Conservation (phyloP, 1,284 basidiomycete species). For the Microbotryum intermedium region DNA sequence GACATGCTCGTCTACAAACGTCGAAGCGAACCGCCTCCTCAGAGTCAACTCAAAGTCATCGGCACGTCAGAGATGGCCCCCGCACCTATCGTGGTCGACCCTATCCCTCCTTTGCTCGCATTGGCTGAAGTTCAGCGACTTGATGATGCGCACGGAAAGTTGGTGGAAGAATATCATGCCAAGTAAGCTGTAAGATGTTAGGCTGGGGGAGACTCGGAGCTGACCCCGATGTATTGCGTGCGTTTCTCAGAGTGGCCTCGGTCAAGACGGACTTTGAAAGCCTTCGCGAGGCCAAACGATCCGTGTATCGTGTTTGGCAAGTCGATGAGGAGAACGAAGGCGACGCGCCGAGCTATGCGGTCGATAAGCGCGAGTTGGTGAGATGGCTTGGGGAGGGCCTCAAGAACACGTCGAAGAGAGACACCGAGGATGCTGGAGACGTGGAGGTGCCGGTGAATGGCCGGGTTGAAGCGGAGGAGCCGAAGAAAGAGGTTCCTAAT, state of each 20-base stretch:
- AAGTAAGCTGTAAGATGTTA: conserved; percentile 37
- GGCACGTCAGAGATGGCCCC: background rate
- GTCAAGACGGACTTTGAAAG: conserved; percentile 44
- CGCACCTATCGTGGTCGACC: background rate
- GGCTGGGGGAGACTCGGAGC: too few relatives aligned
- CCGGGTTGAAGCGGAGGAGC: background rate
- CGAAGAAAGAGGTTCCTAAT: background rate
- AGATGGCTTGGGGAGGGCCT: conserved; percentile 47
- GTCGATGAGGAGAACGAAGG: conserved; percentile 49
- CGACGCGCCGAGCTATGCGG: conserved; percentile 47
- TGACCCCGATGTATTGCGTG: too few relatives aligned
- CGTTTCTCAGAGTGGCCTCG: background rate
- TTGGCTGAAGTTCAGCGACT: conserved; percentile 49
- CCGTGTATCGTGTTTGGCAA: conserved; percentile 58
- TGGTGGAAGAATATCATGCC: conserved; percentile 49
- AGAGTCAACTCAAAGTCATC: background rate
- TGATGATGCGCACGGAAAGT: conserved; percentile 50
- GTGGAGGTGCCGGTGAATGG: background rate
- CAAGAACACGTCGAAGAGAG: background rate
- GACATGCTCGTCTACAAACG: conserved; percentile 86
- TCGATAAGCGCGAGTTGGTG: conserved; percentile 53
- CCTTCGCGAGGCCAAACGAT: conserved; percentile 49
- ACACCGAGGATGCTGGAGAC: background rate
- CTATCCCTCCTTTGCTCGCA: conserved; percentile 50
- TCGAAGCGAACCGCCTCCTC: conserved; percentile 16